Evolutionary conservation across 108 stramenopile genomes (phyloP), one percentile per base, ranked within the genome.

Genomic region (Nannochloropsis gaditana): DNA sequence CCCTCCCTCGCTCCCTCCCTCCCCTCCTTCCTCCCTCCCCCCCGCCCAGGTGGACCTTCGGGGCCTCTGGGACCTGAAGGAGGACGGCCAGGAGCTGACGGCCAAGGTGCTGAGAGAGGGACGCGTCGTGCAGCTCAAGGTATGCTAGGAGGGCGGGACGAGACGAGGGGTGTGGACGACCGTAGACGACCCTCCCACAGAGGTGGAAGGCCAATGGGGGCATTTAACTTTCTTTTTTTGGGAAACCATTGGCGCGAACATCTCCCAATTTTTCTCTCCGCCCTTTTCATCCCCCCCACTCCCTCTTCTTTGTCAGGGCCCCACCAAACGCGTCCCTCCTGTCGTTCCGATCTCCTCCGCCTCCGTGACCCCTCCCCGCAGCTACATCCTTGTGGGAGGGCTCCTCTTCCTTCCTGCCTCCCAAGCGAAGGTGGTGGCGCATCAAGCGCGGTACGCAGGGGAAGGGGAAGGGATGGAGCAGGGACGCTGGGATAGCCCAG

Each of bases 341-440:
- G 19, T 73, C 59, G 59, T 73, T 6, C 59, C 59, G 3, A 73
- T 73, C 59, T 73, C 59, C n/a, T 73, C 59, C 15, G 59, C 59
- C 8, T n/a, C 59, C 59, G n/a, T 73, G 59, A n/a, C 59, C 59
- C 59, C 59, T 73, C 59, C 59, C n/a, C 59, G 59, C 19, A n/a
- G 19, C 6, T 73, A 73, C 59, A n/a, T 73, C 59, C 59, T 73
- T 15, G 59, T 73, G 59, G 59, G 59, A 5, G 59, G 59, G 8
- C 59, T 73, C 59, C 59, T 73, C 59, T 73, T 73, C 2, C 59
- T 73, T 15, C 59, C 59, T 73, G 59, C 59, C 59, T 73, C 59
- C 6, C 59, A 73, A 73, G 59, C 59, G 19, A 73, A 73, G 59
- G 59, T 73, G 6, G 59, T n/a, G n/a, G 59, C 59, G 15, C 59